Percentiles rank a stretch among this genome's conserved stretches.
phyloP scores from a whole-genome alignment of 2,329 filamentous ascomycete species.

The Claviceps africana region DNA sequence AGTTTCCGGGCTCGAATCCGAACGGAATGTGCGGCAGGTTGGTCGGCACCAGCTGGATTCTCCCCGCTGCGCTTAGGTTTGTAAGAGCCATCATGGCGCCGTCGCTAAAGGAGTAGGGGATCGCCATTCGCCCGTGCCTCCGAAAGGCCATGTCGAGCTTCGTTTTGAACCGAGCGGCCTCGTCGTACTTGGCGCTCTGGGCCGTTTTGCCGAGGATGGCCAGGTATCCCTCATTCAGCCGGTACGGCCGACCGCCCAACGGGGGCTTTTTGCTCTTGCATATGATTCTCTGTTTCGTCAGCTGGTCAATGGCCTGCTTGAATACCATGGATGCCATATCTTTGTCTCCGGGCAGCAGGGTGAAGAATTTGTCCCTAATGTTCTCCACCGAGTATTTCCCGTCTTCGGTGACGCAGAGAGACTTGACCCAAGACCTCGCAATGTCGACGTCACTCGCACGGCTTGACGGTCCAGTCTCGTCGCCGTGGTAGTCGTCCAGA shows the following conservation, averaged over 20 bases:
- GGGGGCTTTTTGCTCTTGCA: slow-evolving; percentile 46
- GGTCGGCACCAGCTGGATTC: slow-evolving; percentile 37
- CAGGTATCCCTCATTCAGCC: slow-evolving; percentile 45
- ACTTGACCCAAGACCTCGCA: slow-evolving; percentile 45
- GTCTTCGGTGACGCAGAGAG: slow-evolving; percentile 40
- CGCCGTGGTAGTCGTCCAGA: slow-evolving; percentile 7
- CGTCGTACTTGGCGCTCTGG: slow-evolving; percentile 38
- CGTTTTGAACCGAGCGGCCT: slow-evolving; percentile 46
- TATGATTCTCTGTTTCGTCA: slow-evolving; percentile 39
- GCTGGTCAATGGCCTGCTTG: slow-evolving; percentile 31
- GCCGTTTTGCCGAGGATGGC: slow-evolving; percentile 42
- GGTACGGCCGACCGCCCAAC: slow-evolving; percentile 46
- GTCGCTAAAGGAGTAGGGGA: slow-evolving; percentile 47
- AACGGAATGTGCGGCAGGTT: slow-evolving; percentile 50
- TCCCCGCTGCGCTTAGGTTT: slow-evolving; percentile 47
- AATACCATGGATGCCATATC: slow-evolving; percentile 30
- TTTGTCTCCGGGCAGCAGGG: slow-evolving; percentile 28
- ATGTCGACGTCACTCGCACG: slow-evolving; percentile 23
- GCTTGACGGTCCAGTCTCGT: not conserved
- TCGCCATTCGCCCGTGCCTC: slow-evolving; percentile 23
- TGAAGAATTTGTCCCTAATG: slow-evolving; percentile 37
- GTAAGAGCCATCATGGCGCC: slow-evolving; percentile 53
- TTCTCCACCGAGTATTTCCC: slow-evolving; percentile 32
- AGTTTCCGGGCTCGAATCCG: slow-evolving; percentile 57
- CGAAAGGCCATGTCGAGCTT: slow-evolving; percentile 43